A percentile compares a stretch with the other conserved stretches of the same genome.
phyloP scores from a whole-genome alignment of 495 filamentous ascomycete genomes.

The Platismatia glauca region DNA sequence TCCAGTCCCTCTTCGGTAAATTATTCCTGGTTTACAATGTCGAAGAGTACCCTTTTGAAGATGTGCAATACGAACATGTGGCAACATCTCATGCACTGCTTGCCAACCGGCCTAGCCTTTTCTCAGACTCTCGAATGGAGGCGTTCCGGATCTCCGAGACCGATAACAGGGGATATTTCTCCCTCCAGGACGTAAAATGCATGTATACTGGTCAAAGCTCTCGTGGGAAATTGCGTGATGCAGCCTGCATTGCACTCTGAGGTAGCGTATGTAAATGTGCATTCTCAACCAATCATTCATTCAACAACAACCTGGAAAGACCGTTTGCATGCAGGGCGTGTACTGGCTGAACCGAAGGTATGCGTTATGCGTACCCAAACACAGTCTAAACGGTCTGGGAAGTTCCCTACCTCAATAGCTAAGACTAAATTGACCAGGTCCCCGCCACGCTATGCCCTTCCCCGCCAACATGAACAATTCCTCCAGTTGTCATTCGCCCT shows the following conservation, averaged over 20 bases:
- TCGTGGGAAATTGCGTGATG: not conserved
- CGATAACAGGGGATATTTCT: too few relatives aligned
- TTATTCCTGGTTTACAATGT: not conserved
- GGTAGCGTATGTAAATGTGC: not conserved
- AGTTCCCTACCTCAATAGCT: not conserved
- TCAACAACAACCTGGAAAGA: not conserved
- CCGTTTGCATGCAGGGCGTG: not conserved
- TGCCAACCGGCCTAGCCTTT: not conserved
- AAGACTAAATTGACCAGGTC: not conserved
- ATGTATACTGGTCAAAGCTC: too few relatives aligned
- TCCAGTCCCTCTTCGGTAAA: not conserved
- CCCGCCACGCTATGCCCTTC: not conserved
- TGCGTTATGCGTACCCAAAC: not conserved
- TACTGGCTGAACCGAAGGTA: not conserved
- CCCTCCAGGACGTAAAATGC: too few relatives aligned
- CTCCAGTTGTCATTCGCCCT: not conserved
- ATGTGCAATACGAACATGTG: not conserved
- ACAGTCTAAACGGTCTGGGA: not conserved
- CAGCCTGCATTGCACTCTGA: not conserved
- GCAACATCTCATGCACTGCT: not conserved
- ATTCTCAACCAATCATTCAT: not conserved
- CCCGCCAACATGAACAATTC: not conserved
- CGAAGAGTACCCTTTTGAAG: not conserved
- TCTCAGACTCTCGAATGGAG: not conserved
- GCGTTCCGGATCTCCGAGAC: not conserved